These are phyloP conservation scores for Phlebiopsis gigantea DNA, from an alignment of 768 basidiomycete genomes.

Conservation along the genomic window DNA sequence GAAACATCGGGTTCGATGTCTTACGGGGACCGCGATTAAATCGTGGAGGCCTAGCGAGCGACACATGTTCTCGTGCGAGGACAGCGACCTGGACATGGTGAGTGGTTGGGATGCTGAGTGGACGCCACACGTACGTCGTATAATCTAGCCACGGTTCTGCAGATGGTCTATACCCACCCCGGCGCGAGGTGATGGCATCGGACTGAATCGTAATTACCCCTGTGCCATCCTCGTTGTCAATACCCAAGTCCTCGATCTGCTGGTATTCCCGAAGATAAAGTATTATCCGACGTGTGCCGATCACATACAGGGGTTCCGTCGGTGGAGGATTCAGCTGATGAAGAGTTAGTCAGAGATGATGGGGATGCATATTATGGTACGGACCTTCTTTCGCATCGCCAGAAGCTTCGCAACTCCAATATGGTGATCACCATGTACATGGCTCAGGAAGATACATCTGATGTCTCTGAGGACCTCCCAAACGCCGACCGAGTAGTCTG, in stretches of 20 bases:
- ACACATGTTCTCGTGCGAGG: conserved; percentile 41
- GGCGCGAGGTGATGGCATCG: conserved; percentile 49
- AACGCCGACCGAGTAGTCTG: conserved; percentile 31
- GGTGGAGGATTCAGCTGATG: conserved; percentile 60
- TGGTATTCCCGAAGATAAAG: conserved; percentile 69
- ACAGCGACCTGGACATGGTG: neutral
- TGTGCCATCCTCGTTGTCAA: conserved; percentile 40
- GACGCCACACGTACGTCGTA: neutral
- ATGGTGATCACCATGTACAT: conserved; percentile 92
- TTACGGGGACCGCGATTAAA: conserved; percentile 66
- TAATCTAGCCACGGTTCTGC: conserved; percentile 18
- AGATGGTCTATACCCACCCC: conserved; percentile 23
- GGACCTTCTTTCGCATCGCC: conserved; percentile 61
- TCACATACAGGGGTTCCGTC: conserved; percentile 61
- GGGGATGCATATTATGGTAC: no score
- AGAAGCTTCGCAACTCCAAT: conserved; percentile 75
- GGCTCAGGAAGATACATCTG: conserved; percentile 81
- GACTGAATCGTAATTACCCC: conserved; percentile 49
- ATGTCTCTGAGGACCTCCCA: conserved; percentile 63
- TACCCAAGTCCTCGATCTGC: conserved; percentile 67
- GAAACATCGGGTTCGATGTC: conserved; percentile 68
- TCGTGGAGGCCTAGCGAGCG: conserved; percentile 48
- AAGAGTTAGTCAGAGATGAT: neutral
- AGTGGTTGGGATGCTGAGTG: no score
- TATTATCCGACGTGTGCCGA: conserved; percentile 52